These are phyloP conservation scores for Neofusicoccum sp. DNA, from an alignment of 2,329 filamentous ascomycete genomes.

Conservation along the genomic window DNA sequence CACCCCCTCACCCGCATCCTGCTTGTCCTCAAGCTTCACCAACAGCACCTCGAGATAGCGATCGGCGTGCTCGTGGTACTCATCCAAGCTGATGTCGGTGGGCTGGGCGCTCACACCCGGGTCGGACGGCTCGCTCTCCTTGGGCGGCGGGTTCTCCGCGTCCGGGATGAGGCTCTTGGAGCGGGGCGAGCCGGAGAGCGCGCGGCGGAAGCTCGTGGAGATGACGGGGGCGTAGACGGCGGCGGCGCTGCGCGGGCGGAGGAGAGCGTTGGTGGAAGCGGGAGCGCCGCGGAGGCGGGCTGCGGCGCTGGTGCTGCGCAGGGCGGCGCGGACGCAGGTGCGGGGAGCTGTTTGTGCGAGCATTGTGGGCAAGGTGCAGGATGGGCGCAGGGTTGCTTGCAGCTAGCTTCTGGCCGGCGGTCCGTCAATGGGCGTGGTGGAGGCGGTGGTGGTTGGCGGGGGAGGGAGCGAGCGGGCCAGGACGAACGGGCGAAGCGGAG, in stretches of 20 bases:
- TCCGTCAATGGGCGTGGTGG: no score
- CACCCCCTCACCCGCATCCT: constrained; percentile 71
- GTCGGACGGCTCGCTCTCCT: constrained; percentile 35
- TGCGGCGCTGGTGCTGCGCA: constrained; percentile 7
- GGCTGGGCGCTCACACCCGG: constrained; percentile 46
- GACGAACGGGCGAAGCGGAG: background rate
- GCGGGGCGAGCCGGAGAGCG: constrained; percentile 28
- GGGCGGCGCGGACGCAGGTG: constrained; percentile 1
- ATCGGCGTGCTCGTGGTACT: constrained; percentile 79
- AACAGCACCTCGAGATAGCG: constrained; percentile 66
- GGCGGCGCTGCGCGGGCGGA: background rate
- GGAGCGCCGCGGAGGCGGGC: constrained; percentile 2
- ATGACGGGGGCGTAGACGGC: background rate
- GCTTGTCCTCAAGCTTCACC: constrained; percentile 65
- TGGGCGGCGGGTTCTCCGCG: constrained; percentile 38
- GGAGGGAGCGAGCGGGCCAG: background rate
- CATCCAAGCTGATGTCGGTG: constrained; percentile 63
- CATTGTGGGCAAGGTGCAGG: background rate
- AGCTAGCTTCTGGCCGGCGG: no score
- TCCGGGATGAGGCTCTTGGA: constrained; percentile 46
- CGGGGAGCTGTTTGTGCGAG: background rate
- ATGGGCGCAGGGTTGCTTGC: background rate
- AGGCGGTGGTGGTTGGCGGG: background rate
- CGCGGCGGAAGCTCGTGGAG: constrained; percentile 19
- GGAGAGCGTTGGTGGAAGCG: background rate